These are phyloP conservation scores for Tetraselmis striata DNA, from an alignment of 139 green algal genomes.

Conservation along the genomic window DNA sequence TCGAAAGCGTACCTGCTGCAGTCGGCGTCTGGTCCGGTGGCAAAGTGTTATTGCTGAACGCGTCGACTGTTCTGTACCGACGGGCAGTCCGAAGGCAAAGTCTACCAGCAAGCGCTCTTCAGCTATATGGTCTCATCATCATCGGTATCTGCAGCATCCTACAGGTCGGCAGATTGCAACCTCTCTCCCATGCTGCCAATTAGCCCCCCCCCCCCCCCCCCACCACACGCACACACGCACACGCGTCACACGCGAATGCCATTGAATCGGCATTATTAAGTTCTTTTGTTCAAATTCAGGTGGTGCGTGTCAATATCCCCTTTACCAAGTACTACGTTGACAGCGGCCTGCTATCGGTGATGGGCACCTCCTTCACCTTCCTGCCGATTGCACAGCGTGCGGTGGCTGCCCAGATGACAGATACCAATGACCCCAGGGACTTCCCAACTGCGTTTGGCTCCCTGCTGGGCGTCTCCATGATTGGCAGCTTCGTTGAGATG, in stretches of 20 bases:
- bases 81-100: background rate
- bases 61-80: too few species aligned
- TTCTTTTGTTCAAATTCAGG: too few species aligned
- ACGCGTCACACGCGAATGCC: too few species aligned
- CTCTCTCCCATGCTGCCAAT: constrained; percentile 1
- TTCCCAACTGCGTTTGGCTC: background rate
- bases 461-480: background rate
- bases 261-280: too few species aligned
- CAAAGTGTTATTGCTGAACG: too few species aligned
- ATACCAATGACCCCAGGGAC: background rate
- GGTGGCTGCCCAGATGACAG: background rate
- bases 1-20: too few species aligned
- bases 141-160: constrained; percentile 16
- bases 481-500: background rate
- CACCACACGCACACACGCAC: too few species aligned
- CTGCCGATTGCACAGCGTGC: constrained; percentile 38
- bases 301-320: constrained; percentile 19
- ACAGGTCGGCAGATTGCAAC: too few species aligned
- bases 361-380: constrained; percentile 61
- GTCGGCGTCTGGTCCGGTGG: too few species aligned
- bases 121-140: background rate
- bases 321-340: constrained; percentile 24
- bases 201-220: background rate
- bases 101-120: background rate
- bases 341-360: constrained; percentile 58